Base-by-base conservation (phyloP, 306 rosid species). In the Lablab purpureus region DNA sequence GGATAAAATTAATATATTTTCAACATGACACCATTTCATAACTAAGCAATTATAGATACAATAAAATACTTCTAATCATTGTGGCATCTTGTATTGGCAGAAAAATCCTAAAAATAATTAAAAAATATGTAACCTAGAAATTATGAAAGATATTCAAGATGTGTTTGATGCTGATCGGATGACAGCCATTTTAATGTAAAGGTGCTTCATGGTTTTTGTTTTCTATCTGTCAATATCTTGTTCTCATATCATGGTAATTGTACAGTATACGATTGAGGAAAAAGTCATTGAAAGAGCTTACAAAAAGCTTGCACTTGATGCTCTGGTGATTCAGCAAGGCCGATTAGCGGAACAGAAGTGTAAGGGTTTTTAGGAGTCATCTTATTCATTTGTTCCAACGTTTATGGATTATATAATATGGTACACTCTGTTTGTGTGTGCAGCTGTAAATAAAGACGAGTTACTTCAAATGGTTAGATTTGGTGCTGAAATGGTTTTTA, bases 401-500 rank as follows among this genome's bases (percentile, higher is more conserved):
- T 30, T 50, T 18, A 3, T 18, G 40, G 56, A 34, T 60, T 59
- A 17, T 54, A 43, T 60, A 52, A 80, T 45, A 68, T 72, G 52
- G 51, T 73, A 45, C 43, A 36, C 46, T 56, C 68, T 22, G 36
- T 15, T 83, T 58, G 36, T 25, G 71, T 45, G 18, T 85, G 88
- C 95, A 95, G 99, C 98, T 89, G 98, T 95, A 34, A 95, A 95
- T 86, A 95, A 92, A 82, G 98, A 95, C 76, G 99, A 95, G 56
- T 87, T 95, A 72, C 98, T 95, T 83, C 98, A 92, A 81, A 95
- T 92, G 98, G 98, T 95, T 85, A 93, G 97, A 80, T 95, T 93
- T 79, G 99, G 99, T 69, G 99, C 99, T 75, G 99, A 95, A 88
- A 95, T 95, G 99, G 99, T 95, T 80, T 95, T 93, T 78, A 95